Conservation (phyloP, 2,329 filamentous ascomycete species). For the Simplicillium aogashimaense region DNA sequence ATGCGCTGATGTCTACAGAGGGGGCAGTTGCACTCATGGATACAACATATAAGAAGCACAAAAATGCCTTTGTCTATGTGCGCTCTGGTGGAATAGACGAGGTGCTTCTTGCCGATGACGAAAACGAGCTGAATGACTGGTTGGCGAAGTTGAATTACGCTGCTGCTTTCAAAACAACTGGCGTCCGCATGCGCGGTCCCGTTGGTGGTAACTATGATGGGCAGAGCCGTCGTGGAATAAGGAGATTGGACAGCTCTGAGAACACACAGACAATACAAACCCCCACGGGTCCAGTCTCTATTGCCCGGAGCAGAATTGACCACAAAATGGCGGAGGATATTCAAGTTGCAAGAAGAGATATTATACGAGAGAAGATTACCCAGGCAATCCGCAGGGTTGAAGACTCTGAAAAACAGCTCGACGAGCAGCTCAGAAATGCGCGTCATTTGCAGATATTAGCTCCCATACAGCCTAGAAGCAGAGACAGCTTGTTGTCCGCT, state of each 20-base stretch:
- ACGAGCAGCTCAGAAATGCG: slow-evolving; percentile 76
- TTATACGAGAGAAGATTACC: slow-evolving; percentile 74
- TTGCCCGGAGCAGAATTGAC: slow-evolving; percentile 65
- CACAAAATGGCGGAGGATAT: slow-evolving; percentile 81
- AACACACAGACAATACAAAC: slow-evolving; percentile 54
- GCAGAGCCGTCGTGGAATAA: slow-evolving; percentile 62
- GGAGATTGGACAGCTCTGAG: slow-evolving; percentile 58
- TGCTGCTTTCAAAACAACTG: slow-evolving; percentile 83
- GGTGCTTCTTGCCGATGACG: slow-evolving; percentile 80
- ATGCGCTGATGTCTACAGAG: slow-evolving; percentile 86
- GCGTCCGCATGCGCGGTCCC: slow-evolving; percentile 82
- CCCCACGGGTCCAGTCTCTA: slow-evolving; percentile 61
- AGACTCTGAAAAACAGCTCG: slow-evolving; percentile 64
- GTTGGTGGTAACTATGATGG: slow-evolving; percentile 79
- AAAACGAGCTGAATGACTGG: slow-evolving; percentile 94
- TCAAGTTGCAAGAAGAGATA: slow-evolving; percentile 66
- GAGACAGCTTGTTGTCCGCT: slow-evolving; percentile 76
- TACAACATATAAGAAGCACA: slow-evolving; percentile 84
- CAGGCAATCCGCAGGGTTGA: slow-evolving; percentile 75
- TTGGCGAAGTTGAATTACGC: slow-evolving; percentile 93
- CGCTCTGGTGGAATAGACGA: slow-evolving; percentile 82
- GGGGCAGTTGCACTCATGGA: slow-evolving; percentile 85
- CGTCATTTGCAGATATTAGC: slow-evolving; percentile 82
- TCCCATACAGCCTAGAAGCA: slow-evolving; percentile 81
- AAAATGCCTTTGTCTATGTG: slow-evolving; percentile 87